A percentile compares a stretch with the other conserved stretches of the same genome.
These are phyloP conservation scores for Incumbomyces lentus DNA, from an alignment of 2,329 filamentous ascomycete species.

Conservation along the genomic window DNA sequence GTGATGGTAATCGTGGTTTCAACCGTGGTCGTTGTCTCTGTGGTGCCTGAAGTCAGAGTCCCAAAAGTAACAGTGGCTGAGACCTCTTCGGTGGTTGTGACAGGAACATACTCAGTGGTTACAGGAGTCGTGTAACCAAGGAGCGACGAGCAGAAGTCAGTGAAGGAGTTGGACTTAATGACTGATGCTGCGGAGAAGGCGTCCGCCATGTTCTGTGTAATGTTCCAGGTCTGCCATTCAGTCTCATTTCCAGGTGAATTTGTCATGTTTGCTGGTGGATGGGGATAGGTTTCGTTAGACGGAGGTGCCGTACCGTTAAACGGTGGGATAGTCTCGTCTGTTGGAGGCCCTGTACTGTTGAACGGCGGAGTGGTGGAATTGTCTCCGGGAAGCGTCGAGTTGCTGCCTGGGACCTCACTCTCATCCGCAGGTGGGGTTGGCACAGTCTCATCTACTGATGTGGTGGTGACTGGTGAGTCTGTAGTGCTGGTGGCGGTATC, in stretches of 20 bases:
- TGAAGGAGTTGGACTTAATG: neutral
- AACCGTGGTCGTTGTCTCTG: neutral
- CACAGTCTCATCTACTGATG: neutral
- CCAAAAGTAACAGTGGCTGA: conserved; percentile 1
- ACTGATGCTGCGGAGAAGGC: conserved; percentile 4
- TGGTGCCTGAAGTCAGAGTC: conserved; percentile 4
- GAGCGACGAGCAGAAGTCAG: conserved; percentile 3
- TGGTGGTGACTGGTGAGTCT: neutral
- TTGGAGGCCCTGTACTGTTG: too few relatives aligned
- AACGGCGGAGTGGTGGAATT: neutral
- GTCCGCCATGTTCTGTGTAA: neutral
- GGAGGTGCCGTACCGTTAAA: neutral
- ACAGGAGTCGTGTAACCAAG: conserved; percentile 2
- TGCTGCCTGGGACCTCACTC: neutral
- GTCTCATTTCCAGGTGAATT: neutral
- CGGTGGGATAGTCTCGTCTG: neutral
- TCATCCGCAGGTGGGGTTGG: neutral
- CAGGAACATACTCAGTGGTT: neutral
- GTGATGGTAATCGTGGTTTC: conserved; percentile 2
- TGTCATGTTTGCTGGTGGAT: neutral
- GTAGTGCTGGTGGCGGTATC: neutral
- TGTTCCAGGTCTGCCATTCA: conserved; percentile 1
- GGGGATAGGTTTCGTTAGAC: neutral
- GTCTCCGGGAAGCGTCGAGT: neutral
- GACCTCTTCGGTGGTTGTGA: neutral